These are phyloP conservation scores for Skeletonema tropicum DNA, from an alignment of 108 stramenopile genomes.

Conservation along the genomic window DNA sequence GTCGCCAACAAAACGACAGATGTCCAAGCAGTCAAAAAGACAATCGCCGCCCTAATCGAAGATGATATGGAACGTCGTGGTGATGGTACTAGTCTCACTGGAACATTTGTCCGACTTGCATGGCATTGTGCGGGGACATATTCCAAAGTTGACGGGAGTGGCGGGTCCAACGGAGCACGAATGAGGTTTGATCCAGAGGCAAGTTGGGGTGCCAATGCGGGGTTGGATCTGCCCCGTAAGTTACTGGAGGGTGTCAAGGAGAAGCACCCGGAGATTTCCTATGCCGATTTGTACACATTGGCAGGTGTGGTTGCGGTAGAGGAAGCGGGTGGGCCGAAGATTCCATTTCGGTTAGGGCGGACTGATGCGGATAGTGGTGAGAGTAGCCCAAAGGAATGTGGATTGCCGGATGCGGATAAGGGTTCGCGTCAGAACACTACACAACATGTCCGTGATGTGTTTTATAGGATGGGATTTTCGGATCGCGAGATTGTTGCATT, in stretches of 20 bases:
- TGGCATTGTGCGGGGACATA: slow-evolving; percentile 97
- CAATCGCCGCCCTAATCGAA: slow-evolving; percentile 78
- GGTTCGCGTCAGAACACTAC: slow-evolving; percentile 74
- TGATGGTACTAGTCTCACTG: slow-evolving; percentile 76
- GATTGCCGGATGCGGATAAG: slow-evolving; percentile 92
- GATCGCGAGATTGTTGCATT: slow-evolving; percentile 97
- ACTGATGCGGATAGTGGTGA: slow-evolving; percentile 66
- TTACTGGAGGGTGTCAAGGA: slow-evolving; percentile 77
- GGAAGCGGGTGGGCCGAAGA: slow-evolving; percentile 68
- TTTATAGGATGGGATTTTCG: slow-evolving; percentile 78
- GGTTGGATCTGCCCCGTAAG: slow-evolving; percentile 80
- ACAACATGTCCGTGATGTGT: slow-evolving; percentile 91
- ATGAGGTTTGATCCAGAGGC: slow-evolving; percentile 95
- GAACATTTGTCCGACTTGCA: slow-evolving; percentile 88
- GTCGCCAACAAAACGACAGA: slow-evolving; percentile 45
- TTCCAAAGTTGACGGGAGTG: slow-evolving; percentile 67
- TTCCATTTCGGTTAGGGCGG: slow-evolving; percentile 81
- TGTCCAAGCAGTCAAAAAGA: slow-evolving; percentile 64
- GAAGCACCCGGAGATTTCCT: slow-evolving; percentile 87
- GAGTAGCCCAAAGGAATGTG: slow-evolving; percentile 76
- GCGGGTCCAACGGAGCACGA: slow-evolving; percentile 93
- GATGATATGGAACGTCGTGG: slow-evolving; percentile 75
- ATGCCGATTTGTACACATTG: slow-evolving; percentile 95
- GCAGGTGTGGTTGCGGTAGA: slow-evolving; percentile 80
- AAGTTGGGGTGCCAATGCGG: slow-evolving; percentile 89